phyloP scores from a whole-genome alignment of 1,139 yeast species.

The Candida pseudoviswanathii region DNA sequence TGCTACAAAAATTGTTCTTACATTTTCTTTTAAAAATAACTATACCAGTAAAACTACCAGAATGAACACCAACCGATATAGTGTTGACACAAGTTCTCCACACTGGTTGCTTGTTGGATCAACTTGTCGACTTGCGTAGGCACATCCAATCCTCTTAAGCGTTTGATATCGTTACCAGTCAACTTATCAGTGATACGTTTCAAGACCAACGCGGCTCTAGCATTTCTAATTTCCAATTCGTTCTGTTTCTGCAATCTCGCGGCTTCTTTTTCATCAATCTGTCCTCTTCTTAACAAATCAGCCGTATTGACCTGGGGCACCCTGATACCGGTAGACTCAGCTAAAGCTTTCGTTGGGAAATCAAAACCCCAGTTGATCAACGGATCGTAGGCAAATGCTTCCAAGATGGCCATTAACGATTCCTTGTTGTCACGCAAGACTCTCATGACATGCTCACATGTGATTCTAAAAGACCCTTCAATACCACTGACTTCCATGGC shows the following conservation, averaged over 20 bases:
- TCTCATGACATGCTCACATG: constrained; percentile 97
- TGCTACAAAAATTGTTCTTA: not conserved
- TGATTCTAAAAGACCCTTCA: constrained; percentile 94
- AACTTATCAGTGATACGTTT: constrained; percentile 89
- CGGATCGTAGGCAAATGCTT: constrained; percentile 98
- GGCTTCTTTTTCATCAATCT: constrained; percentile 77
- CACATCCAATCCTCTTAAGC: constrained; percentile 70
- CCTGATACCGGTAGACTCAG: constrained; percentile 70
- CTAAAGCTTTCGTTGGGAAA: constrained; percentile 77
- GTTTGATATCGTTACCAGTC: constrained; percentile 89
- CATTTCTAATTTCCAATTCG: constrained; percentile 80
- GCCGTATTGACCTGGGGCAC: constrained; percentile 67
- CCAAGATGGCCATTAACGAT: constrained; percentile 95
- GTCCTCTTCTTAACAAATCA: constrained; percentile 71
- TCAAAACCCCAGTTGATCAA: constrained; percentile 98
- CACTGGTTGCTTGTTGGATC: constrained; percentile 95
- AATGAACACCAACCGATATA: constrained; percentile 99
- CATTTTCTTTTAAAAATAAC: not conserved
- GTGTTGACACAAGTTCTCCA: constrained; percentile 94
- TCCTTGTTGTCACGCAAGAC: constrained; percentile 92
- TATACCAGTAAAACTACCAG: constrained; percentile 54
- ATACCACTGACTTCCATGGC: constrained; percentile 99
- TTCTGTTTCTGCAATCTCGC: constrained; percentile 70
- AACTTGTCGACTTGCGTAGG: constrained; percentile 91
- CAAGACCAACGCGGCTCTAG: constrained; percentile 88